Percentiles rank a stretch among this genome's conserved stretches.
These are phyloP conservation scores for Malassezia obtusa DNA, from an alignment of 1,284 basidiomycete species.

Conservation along the genomic window DNA sequence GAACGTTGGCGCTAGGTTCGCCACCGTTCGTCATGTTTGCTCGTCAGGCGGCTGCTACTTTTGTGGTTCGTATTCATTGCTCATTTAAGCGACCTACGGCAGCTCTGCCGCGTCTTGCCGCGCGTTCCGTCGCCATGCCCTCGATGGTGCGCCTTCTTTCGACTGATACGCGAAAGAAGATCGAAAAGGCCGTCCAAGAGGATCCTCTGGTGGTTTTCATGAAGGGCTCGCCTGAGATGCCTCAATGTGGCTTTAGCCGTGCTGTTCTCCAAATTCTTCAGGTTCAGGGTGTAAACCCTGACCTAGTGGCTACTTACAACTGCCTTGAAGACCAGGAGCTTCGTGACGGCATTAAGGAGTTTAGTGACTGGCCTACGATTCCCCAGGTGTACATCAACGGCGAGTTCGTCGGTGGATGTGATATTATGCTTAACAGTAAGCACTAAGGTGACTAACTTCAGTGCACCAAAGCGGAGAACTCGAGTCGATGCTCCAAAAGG, in stretches of 20 bases:
- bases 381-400: constrained; percentile 90
- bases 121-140: neutral
- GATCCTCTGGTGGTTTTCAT: constrained; percentile 82
- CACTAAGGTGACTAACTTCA: too few species aligned
- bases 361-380: constrained; percentile 91
- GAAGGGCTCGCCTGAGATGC: constrained; percentile 70
- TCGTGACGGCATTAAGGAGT: constrained; percentile 80
- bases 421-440: constrained; percentile 83
- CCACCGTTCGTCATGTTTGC: constrained; percentile 8
- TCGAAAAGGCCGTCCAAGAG: constrained; percentile 54
- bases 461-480: constrained; percentile 88
- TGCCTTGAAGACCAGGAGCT: constrained; percentile 78
- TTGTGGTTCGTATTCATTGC: constrained; percentile 5
- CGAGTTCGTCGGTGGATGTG: constrained; percentile 92
- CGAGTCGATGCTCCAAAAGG: constrained; percentile 60
- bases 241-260: constrained; percentile 79
- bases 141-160: constrained; percentile 47
- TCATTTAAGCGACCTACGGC: constrained; percentile 6
- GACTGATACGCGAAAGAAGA: constrained; percentile 51
- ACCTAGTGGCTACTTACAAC: constrained; percentile 59
- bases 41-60: constrained; percentile 4
- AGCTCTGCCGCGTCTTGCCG: neutral
- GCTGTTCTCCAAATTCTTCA: constrained; percentile 85
- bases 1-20: neutral
- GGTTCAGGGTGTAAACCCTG: constrained; percentile 66